Conservation (phyloP, 2,329 filamentous ascomycete species). For the Lachnellula subtilissima region DNA sequence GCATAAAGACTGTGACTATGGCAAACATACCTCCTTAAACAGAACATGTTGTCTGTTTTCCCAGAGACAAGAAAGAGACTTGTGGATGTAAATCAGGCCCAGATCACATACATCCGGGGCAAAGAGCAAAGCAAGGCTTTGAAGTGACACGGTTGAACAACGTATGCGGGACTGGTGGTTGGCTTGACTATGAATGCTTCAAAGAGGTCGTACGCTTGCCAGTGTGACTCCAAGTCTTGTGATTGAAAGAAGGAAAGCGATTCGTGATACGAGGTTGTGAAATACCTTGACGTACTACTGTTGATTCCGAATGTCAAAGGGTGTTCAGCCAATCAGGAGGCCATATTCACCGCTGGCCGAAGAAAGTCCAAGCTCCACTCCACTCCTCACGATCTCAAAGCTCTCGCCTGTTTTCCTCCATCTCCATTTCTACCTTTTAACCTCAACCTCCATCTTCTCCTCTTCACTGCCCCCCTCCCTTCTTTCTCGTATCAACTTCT, state of each 20-base stretch:
- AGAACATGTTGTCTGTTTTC: conserved; percentile 48
- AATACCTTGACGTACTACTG: not conserved
- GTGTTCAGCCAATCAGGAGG: not conserved
- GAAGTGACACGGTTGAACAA: not conserved
- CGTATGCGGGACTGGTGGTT: not conserved
- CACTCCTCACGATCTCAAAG: not conserved
- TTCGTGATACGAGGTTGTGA: no score
- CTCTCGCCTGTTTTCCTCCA: conserved; percentile 1
- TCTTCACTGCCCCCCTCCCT: conserved; percentile 6
- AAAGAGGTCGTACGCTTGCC: no score
- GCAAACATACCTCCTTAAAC: conserved; percentile 50
- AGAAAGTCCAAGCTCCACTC: conserved; percentile 2
- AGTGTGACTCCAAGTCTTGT: no score
- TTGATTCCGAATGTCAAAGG: not conserved
- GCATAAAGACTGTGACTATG: not conserved
- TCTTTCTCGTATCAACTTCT: not conserved
- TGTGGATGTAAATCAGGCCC: conserved; percentile 11
- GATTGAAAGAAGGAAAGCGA: no score
- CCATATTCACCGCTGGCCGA: not conserved
- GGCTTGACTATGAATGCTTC: not conserved
- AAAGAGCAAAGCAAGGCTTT: conserved; percentile 1
- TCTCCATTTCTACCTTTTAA: conserved; percentile 1
- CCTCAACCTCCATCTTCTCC: conserved; percentile 1
- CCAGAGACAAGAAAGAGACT: not conserved
- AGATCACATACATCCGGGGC: conserved; percentile 18